These are phyloP conservation scores for Penicillium sp. DNA, from an alignment of 2,329 filamentous ascomycete species.

Conservation along the genomic window DNA sequence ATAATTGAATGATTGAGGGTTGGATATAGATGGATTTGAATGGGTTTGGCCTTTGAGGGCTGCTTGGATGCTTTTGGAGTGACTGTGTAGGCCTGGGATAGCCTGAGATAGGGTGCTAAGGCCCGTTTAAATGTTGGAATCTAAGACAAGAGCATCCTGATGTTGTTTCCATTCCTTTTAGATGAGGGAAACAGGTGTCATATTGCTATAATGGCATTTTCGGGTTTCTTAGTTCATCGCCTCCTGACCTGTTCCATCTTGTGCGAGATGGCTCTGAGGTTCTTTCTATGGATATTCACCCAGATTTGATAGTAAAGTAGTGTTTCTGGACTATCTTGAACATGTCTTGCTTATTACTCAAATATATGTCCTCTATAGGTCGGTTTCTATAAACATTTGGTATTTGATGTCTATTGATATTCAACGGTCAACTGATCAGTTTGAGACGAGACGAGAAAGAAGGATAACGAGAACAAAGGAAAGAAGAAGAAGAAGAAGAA, in stretches of 20 bases:
- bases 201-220: neutral
- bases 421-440: neutral
- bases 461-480: neutral
- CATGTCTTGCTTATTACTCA: neutral
- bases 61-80: neutral
- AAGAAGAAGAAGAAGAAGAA: neutral
- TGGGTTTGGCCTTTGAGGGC: neutral
- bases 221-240: neutral
- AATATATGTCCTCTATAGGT: neutral
- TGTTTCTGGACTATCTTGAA: neutral
- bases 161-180: neutral
- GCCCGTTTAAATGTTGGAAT: neutral
- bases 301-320: neutral
- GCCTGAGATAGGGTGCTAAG: neutral
- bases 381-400: neutral
- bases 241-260: slow-evolving; percentile 1
- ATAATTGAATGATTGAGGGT: no score
- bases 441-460: neutral
- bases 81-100: neutral
- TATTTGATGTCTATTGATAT: neutral
- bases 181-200: neutral
- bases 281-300: neutral
- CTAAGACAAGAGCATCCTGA: neutral
- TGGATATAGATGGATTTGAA: neutral
- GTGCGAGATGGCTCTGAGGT: neutral